Evolutionary conservation across 306 rosid genomes (phyloP), one percentile per base, ranked within the genome.

Genomic region (Coriaria nepalensis): DNA sequence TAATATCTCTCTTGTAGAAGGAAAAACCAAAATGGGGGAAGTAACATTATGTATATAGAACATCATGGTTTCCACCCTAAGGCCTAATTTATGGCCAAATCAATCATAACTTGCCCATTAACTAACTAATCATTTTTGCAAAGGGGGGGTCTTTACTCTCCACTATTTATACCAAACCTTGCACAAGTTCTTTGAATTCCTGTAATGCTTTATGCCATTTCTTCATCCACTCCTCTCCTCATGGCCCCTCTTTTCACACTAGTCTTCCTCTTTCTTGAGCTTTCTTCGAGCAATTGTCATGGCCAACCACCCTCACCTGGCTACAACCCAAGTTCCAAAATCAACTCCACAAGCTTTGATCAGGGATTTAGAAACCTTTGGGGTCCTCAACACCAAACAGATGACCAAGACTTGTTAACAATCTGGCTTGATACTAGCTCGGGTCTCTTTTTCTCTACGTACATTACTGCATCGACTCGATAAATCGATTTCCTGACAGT

Each of bases 221-320:
- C 45, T 65, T 6, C 35, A n/a, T 48, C 2, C 6, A 6, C 46
- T 29, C 43, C 35, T 13, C 34, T 37, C 4, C 20, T 63, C 35
- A 65, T 76, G 79, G 52, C 61, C 68, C 57, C 52, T 66, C 67
- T 75, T 13, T 37, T 80, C 35, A 47, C 42, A 13, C 55, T 80
- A 43, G 9, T 56, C 32, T 55, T 47, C 10, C 46, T 73, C 50
- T 39, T 71, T 45, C 36, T 65, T 29, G 35, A 65, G 58, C 12
- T 77, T 64, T 59, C 44, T 69, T 39, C 37, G 40, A 42, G 49
- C 56, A 71, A n/a, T 73, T 59, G 72, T 52, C 74, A 68, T 53
- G 70, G 67, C 60, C 81, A 79, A 37, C 98, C 98, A 37, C 98
- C 98, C 43, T 82, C 94, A 33, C 94, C 95, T 54, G 94, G 86